Percentiles rank a stretch among this genome's conserved stretches.
phyloP scores from a whole-genome alignment of 352 stramenopile species.

The Pythium rishiriense region DNA sequence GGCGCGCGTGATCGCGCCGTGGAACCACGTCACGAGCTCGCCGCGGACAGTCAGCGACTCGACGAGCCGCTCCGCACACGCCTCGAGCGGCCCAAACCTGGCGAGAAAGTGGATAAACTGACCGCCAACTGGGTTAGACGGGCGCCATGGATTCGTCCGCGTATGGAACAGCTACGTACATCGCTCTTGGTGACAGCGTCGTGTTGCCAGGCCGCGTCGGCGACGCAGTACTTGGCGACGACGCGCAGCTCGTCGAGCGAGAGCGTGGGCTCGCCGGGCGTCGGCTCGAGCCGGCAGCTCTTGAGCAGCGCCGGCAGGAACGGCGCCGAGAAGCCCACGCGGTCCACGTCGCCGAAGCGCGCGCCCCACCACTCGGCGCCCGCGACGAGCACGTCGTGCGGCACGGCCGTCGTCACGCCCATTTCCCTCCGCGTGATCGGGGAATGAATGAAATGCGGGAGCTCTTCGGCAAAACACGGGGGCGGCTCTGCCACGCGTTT shows the following conservation, averaged over 20 bases:
- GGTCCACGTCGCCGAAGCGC: constrained; percentile 20
- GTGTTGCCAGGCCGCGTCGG: constrained; percentile 38
- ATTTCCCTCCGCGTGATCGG: not conserved
- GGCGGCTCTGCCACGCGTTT: constrained; percentile 21
- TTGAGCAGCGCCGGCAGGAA: constrained; percentile 63
- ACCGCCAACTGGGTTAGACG: too few relatives aligned
- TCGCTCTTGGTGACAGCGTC: constrained; percentile 48
- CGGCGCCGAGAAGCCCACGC: constrained; percentile 34
- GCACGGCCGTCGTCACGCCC: constrained; percentile 1
- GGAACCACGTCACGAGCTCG: constrained; percentile 74
- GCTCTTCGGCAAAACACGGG: not conserved
- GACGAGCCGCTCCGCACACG: constrained; percentile 55
- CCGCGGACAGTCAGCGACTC: constrained; percentile 58
- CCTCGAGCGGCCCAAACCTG: constrained; percentile 69
- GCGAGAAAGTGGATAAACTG: constrained; percentile 70
- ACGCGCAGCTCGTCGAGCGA: constrained; percentile 63
- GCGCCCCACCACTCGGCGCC: constrained; percentile 28
- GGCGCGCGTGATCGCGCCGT: constrained; percentile 52
- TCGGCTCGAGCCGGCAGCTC: constrained; percentile 34
- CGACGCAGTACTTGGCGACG: constrained; percentile 56
- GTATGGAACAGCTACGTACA: constrained; percentile 28
- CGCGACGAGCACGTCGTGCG: constrained; percentile 7
- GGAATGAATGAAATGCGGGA: not conserved
- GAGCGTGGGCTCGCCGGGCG: constrained; percentile 34
- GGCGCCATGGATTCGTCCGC: too few relatives aligned